phyloP scores from a whole-genome alignment of 1,284 basidiomycete genomes.

The Ustilago xerochloae region DNA sequence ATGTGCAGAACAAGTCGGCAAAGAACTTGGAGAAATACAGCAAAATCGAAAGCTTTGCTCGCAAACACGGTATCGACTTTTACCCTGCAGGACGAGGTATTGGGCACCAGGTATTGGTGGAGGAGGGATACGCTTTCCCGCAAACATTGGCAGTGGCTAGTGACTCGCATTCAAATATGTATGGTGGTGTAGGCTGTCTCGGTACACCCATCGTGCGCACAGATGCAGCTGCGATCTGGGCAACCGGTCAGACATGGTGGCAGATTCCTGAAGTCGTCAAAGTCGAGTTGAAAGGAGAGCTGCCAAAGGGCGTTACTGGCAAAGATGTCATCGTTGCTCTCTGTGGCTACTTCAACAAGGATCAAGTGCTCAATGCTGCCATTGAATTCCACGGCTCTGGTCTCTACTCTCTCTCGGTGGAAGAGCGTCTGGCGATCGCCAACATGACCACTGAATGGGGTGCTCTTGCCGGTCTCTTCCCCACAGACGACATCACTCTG shows the following conservation, averaged over 20 bases:
- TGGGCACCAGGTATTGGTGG: slow-evolving; percentile 72
- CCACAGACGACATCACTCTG: slow-evolving; percentile 84
- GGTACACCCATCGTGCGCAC: slow-evolving; percentile 87
- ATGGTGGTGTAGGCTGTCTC: slow-evolving; percentile 95
- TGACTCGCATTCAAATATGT: slow-evolving; percentile 98
- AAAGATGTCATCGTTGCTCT: slow-evolving; percentile 99
- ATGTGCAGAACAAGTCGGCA: slow-evolving; percentile 94
- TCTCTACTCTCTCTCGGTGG: slow-evolving; percentile 81
- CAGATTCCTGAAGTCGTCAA: slow-evolving; percentile 97
- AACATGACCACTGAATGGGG: slow-evolving; percentile 99
- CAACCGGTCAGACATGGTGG: slow-evolving; percentile 99
- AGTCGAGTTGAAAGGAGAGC: slow-evolving; percentile 85
- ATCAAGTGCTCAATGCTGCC: slow-evolving; percentile 97
- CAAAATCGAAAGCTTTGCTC: slow-evolving; percentile 89
- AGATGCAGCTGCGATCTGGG: slow-evolving; percentile 95
- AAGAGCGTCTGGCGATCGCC: slow-evolving; percentile 89
- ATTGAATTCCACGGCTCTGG: slow-evolving; percentile 98
- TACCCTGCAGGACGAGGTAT: slow-evolving; percentile 99
- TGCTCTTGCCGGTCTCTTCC: slow-evolving; percentile 93
- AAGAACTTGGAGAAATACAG: slow-evolving; percentile 95
- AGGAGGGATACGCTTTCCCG: slow-evolving; percentile 67
- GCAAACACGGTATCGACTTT: slow-evolving; percentile 88
- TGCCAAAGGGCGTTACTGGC: slow-evolving; percentile 90
- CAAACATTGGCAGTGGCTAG: slow-evolving; percentile 76
- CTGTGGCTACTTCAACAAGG: slow-evolving; percentile 94